Evolutionary conservation across 148 eudicot species (phyloP).

Genomic region (Fagopyrum tataricum): DNA sequence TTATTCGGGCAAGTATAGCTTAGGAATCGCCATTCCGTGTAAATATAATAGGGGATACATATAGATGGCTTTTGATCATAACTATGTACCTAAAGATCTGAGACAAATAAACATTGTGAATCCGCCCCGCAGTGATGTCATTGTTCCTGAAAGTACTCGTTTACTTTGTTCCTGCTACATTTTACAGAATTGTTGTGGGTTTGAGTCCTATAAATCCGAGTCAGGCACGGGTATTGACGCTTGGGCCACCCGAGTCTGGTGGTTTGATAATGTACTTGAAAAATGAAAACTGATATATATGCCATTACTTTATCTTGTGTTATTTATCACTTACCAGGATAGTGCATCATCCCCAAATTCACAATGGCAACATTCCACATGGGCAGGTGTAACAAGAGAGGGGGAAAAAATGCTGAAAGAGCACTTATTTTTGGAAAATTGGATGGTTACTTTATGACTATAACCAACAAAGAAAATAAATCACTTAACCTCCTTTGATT

Average conservation of each 20-base stretch:
- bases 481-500: no score
- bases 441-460: no score
- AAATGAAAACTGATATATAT: no score
- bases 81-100: slow-evolving; percentile 51
- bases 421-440: no score
- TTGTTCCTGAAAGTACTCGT: slow-evolving; percentile 37
- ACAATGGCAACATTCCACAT: no score
- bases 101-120: slow-evolving; percentile 47
- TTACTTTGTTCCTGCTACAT: slow-evolving; percentile 33
- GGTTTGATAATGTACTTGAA: no score
- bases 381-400: no score
- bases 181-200: slow-evolving; percentile 40
- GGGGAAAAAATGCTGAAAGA: no score
- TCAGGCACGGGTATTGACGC: slow-evolving; percentile 23
- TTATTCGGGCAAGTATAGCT: neutral
- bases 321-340: no score
- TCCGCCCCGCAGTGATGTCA: slow-evolving; percentile 27
- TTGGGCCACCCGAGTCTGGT: slow-evolving; percentile 49
- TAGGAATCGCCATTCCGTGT: neutral
- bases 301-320: no score
- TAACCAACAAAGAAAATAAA: no score
- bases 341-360: no score
- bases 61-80: slow-evolving; percentile 81
- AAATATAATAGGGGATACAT: slow-evolving; percentile 8
- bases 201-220: slow-evolving; percentile 38